Conservation (phyloP, 2,329 filamentous ascomycete genomes). For the Mariannaea sp. region DNA sequence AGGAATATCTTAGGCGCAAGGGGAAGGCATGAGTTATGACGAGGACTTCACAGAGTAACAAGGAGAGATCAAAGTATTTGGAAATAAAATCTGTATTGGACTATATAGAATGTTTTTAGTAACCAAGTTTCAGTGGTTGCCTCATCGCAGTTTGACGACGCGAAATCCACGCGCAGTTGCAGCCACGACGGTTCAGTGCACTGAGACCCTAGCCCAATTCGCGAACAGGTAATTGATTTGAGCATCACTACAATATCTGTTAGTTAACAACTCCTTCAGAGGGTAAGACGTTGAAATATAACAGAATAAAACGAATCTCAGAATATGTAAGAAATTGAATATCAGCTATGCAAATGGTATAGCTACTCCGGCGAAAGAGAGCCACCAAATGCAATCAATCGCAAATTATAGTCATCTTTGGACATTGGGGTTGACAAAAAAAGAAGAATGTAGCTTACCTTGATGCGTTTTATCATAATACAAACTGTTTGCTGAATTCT, state of each 20-base stretch:
- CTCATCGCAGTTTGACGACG: too few relatives aligned
- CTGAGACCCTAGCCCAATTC: too few relatives aligned
- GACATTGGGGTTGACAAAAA: conserved; percentile 8
- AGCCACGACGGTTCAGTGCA: too few relatives aligned
- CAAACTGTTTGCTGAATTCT: conserved; percentile 1
- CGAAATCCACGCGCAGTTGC: too few relatives aligned
- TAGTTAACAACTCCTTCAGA: conserved; percentile 26
- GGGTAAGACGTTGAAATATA: conserved; percentile 31
- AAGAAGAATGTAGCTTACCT: conserved; percentile 38
- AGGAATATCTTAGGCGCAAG: conserved; percentile 67
- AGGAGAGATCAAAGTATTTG: too few relatives aligned
- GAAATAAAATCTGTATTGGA: too few relatives aligned
- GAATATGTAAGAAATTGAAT: conserved; percentile 99
- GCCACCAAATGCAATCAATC: conserved; percentile 89
- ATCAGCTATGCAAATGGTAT: conserved; percentile 80
- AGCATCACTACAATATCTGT: conserved; percentile 30
- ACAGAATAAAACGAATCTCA: conserved; percentile 59
- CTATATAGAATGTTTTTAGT: too few relatives aligned
- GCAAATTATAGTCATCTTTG: conserved; percentile 97
- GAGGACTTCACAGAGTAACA: neutral
- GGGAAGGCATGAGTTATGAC: conserved; percentile 41
- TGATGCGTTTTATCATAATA: conserved; percentile 18
- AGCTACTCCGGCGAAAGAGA: conserved; percentile 86
- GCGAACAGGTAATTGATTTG: neutral
- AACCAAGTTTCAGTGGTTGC: too few relatives aligned